Base-by-base conservation (phyloP, 768 basidiomycete genomes). In the Goffeauzyma gilvescens region DNA sequence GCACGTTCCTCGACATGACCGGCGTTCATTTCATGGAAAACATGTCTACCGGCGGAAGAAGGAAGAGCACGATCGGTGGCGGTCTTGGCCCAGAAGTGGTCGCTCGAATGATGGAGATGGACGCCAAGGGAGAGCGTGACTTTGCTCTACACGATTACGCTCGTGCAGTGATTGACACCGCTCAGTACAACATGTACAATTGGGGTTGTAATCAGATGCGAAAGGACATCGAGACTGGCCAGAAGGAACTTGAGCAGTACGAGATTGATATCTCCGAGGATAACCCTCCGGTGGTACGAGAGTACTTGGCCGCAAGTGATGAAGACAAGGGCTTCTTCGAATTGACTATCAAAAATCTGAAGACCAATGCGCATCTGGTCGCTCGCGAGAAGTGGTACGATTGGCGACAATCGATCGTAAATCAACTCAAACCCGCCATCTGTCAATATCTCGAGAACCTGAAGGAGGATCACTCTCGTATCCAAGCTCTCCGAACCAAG, bases 241-340 rank as follows among this genome's bases (percentile, higher is more conserved):
- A 57, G 28, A 34, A 41, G 5, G 46, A 34, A 22, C 47, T 54
- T 20, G 50, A 47, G 17, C 32, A 49, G 0, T 48, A 54, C 34
- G 54, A 58, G 32, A 17, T 45, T 34, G 50, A 54, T 41, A 34
- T 49, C 2, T 54, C 53, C 5, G 30, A 32, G 9, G 38, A 45
- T 18, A 57, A 57, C 43, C 62, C 64, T 14, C 50, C 54, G 1
- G 58, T 63, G n/a, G 57, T 65, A 35, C 43, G 48, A 15, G 64
- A 65, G 30, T 65, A 65, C 47, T 50, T 65, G 9, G 52, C 52
- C 2, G 60, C 62, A 1, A 44, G 48, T 5, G 62, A 64, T 32
- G 57, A 63, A 14, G 61, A 64, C n/a, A 59, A 59, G 49, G 46
- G 51, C n/a, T 41, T 62, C 33, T 63, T 62, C 42, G 61, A 65